Evolutionary conservation across 139 green algal genomes (phyloP).

Genomic region (Auxenochlorella protothecoides): DNA sequence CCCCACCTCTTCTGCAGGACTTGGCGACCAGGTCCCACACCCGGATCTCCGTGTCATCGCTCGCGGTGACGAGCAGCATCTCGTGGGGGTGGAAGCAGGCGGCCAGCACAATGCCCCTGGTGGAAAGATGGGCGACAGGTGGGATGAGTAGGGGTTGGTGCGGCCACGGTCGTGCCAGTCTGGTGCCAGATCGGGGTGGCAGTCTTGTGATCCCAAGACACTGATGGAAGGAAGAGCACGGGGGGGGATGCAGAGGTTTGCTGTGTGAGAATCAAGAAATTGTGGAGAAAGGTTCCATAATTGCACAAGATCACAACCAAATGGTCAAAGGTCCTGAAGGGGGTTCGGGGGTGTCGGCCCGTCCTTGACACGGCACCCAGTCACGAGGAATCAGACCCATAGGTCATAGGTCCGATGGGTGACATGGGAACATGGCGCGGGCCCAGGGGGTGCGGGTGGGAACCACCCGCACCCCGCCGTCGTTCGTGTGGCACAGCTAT

Average conservation of each 20-base stretch:
- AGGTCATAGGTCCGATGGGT: too few relatives aligned
- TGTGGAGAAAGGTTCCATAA: background rate
- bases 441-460: background rate
- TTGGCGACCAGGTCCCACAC: conserved; percentile 74
- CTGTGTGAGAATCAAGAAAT: background rate
- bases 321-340: too few relatives aligned
- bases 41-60: conserved; percentile 61
- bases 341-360: background rate
- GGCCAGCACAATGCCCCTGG: conserved; percentile 37
- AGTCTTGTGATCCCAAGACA: too few relatives aligned
- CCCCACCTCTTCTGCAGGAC: conserved; percentile 37
- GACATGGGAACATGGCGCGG: conserved; percentile 4
- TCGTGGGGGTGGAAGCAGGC: conserved; percentile 80
- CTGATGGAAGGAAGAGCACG: background rate
- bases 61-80: conserved; percentile 60
- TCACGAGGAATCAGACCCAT: background rate
- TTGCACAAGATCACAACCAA: too few relatives aligned
- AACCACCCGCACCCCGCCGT: background rate
- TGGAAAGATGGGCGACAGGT: too few relatives aligned
- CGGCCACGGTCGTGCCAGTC: too few relatives aligned
- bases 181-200: too few relatives aligned
- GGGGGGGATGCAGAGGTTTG: too few relatives aligned
- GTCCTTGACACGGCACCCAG: conserved; percentile 6
- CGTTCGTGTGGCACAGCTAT: conserved; percentile 7
- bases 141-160: too few relatives aligned